Evolutionary conservation across 208 protist genomes (phyloP).

Genomic region (Acanthamoeba castellanii): DNA sequence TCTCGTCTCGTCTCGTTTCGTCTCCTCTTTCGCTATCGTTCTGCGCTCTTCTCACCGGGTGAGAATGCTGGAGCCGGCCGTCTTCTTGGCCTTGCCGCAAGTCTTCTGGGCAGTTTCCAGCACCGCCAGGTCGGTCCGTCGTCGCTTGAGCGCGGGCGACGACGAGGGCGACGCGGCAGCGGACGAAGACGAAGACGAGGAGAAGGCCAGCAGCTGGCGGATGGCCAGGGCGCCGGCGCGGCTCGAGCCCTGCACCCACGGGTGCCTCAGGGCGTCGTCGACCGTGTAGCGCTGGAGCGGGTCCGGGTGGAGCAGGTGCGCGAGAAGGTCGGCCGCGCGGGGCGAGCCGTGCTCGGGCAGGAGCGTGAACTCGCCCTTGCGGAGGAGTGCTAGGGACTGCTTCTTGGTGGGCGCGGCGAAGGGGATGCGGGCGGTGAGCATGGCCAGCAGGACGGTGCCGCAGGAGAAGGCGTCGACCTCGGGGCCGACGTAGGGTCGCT

Average conservation of each 20-base stretch:
- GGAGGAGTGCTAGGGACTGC: neutral
- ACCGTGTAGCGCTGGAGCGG: slow-evolving; percentile 17
- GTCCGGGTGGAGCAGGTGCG: slow-evolving; percentile 16
- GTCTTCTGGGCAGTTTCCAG: neutral
- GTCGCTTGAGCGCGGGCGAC: slow-evolving; percentile 19
- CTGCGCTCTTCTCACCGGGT: neutral
- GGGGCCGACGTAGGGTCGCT: slow-evolving; percentile 35
- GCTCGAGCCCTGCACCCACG: slow-evolving; percentile 6
- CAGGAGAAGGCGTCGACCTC: slow-evolving; percentile 64
- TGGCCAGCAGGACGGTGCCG: slow-evolving; percentile 39
- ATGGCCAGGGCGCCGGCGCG: slow-evolving; percentile 19
- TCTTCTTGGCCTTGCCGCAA: neutral
- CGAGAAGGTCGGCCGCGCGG: neutral
- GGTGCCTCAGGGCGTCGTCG: slow-evolving; percentile 51
- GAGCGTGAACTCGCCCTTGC: neutral
- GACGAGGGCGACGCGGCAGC: neutral
- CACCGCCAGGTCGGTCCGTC: neutral
- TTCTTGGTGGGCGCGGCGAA: slow-evolving; percentile 37
- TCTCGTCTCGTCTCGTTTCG: neutral
- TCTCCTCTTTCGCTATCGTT: neutral
- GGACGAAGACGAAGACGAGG: neutral
- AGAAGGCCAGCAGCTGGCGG: slow-evolving; percentile 14
- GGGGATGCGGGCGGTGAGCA: slow-evolving; percentile 51
- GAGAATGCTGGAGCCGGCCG: slow-evolving; percentile 32
- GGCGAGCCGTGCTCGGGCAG: neutral